Evolutionary conservation across 495 filamentous ascomycete genomes (phyloP), one percentile per base, ranked within the genome.

Genomic region (Aspergillus kassunensis): DNA sequence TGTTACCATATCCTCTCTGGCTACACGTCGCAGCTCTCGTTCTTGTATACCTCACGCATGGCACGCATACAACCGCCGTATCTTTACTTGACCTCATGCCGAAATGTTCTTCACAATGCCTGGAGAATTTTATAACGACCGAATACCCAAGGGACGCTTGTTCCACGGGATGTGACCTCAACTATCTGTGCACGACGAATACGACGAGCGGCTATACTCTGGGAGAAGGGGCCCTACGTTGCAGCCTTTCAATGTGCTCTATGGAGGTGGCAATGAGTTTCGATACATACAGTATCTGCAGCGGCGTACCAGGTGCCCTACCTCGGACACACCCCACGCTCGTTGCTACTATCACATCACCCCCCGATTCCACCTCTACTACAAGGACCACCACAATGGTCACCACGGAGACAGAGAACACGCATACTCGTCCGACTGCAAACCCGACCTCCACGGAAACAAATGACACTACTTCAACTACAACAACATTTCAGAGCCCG

Each of bases 201-300:
- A 85, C 80, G n/a, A 62, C 58, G 10, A 78, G 76, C 49, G 84
- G 83, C 25, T 84, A 84, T 50, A 88, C 87, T 0, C 48, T 91
- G 41, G 86, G 86, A 10, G 87, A 89, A 64, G 84, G 75, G 6
- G 83, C 79, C 8, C 61, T 87, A 49, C 76, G 79, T 51, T 91
- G 87, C 61, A 74, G 83, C 11, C 63, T 77, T 40, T 75, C 77
- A 1, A 43, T 55, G 19, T 81, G 78, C 42, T 50, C 68, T 16
- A 40, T 63, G 15, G 49, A 61, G 2, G 55, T 62, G 6, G 48
- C 58, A 4, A 45, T 61, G 12, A 58, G 39, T 9, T 57, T 61
- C 6, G 70, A 68, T 33, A 80, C 76, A 15, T 83, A 81, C 57
- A 62, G 68, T 43, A 83, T 88, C 63, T 89, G 86, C 54, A 66